A percentile compares a stretch with the other conserved stretches of the same genome.
These are phyloP conservation scores for Vanrija humicola DNA, from an alignment of 1,284 basidiomycete species.

Conservation along the genomic window DNA sequence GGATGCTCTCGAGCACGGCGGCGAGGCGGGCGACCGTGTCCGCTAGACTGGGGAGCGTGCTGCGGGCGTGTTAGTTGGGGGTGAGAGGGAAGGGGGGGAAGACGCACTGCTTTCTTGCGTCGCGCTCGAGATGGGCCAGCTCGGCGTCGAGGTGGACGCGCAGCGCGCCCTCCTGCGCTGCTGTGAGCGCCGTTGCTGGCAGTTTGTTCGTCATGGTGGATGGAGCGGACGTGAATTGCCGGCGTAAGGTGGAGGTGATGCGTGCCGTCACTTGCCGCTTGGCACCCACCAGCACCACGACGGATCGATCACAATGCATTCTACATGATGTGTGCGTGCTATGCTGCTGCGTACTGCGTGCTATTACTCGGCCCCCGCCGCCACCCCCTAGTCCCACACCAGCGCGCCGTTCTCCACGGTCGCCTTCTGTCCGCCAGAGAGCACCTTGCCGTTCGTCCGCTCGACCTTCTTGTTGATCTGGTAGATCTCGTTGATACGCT, in stretches of 20 bases:
- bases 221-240: too few relatives aligned
- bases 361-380: too few relatives aligned
- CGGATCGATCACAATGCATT: too few relatives aligned
- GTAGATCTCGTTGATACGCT: conserved; percentile 42
- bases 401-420: conserved; percentile 35
- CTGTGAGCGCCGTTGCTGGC: conserved; percentile 16
- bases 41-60: conserved; percentile 22
- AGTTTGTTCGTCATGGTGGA: too few relatives aligned
- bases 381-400: conserved; percentile 34
- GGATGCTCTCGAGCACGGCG: conserved; percentile 26
- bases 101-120: conserved; percentile 32
- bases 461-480: conserved; percentile 26
- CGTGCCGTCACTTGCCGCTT: neutral
- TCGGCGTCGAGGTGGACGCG: conserved; percentile 28
- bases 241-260: too few relatives aligned
- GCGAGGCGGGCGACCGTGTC: conserved; percentile 20
- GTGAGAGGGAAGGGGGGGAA: neutral
- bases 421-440: conserved; percentile 18
- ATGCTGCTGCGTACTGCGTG: too few relatives aligned
- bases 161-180: conserved; percentile 20
- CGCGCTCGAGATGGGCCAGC: conserved; percentile 26
- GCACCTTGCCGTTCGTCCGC: conserved; percentile 19
- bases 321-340: too few relatives aligned
- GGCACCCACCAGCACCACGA: neutral
- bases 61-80: conserved; percentile 3